These are phyloP conservation scores for Hysterium pulicare DNA, from an alignment of 2,329 filamentous ascomycete species.

Conservation along the genomic window DNA sequence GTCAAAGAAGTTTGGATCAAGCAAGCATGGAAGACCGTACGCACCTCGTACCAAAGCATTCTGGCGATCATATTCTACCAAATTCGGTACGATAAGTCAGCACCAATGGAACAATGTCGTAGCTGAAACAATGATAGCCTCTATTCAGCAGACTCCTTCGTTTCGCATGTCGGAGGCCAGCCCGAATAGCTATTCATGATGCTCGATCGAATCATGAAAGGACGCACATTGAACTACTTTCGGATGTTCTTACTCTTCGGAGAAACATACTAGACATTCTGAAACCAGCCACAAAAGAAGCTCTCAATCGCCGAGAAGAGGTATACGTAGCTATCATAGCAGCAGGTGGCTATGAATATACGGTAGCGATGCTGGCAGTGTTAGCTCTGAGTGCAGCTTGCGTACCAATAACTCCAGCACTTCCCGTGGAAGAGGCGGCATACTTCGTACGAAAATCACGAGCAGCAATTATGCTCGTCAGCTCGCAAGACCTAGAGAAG, in stretches of 20 bases:
- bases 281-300: constrained; percentile 19
- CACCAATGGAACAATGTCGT: neutral
- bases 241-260: constrained; percentile 45
- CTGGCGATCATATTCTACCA: constrained; percentile 25
- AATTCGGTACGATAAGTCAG: constrained; percentile 24
- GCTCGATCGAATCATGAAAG: constrained; percentile 33
- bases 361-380: constrained; percentile 48
- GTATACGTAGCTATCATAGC: constrained; percentile 47
- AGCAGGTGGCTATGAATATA: constrained; percentile 47
- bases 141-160: constrained; percentile 42
- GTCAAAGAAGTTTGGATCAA: neutral
- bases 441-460: constrained; percentile 44
- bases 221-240: constrained; percentile 43
- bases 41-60: constrained; percentile 25
- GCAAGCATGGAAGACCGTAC: constrained; percentile 54
- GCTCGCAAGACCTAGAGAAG: constrained; percentile 30
- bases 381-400: constrained; percentile 46
- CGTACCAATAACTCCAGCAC: constrained; percentile 43
- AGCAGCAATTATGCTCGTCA: constrained; percentile 38
- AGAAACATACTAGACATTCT: constrained; percentile 33
- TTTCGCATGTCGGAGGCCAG: constrained; percentile 34
- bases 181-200: constrained; percentile 40
- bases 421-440: constrained; percentile 44
- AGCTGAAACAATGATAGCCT: constrained; percentile 19
- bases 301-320: constrained; percentile 33